phyloP scores from a whole-genome alignment of 2,329 filamentous ascomycete species.

The Talaromyces sp. region DNA sequence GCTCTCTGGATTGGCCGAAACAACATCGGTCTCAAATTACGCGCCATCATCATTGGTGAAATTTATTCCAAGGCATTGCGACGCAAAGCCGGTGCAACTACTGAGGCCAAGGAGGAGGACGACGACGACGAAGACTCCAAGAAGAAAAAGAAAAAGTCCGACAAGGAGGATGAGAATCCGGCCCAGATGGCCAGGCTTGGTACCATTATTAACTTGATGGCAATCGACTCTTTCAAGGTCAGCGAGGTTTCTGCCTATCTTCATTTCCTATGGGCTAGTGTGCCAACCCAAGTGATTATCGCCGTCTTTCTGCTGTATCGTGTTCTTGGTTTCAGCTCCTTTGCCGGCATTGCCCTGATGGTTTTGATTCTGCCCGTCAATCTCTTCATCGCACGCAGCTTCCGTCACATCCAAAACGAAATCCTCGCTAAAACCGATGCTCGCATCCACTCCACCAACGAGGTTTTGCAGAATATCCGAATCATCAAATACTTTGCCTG shows the following conservation, averaged over 20 bases:
- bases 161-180: conserved; percentile 39
- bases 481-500: conserved; percentile 99
- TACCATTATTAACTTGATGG: conserved; percentile 99
- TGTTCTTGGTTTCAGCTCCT: conserved; percentile 86
- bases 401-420: conserved; percentile 78
- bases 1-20: conserved; percentile 91
- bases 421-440: conserved; percentile 94
- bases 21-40: conserved; percentile 87
- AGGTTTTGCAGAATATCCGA: conserved; percentile 92
- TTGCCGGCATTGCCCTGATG: conserved; percentile 91
- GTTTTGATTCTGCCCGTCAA: conserved; percentile 82
- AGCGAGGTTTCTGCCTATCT: conserved; percentile 91
- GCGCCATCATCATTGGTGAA: conserved; percentile 93
- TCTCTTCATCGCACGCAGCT: conserved; percentile 78
- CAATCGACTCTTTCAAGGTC: conserved; percentile 98
- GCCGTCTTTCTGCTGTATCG: conserved; percentile 78
- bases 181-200: conserved; percentile 78
- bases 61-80: conserved; percentile 95
- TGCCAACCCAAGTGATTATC: conserved; percentile 80
- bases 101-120: conserved; percentile 64
- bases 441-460: conserved; percentile 92
- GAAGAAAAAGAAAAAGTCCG: conserved; percentile 20
- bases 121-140: conserved; percentile 45
- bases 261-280: conserved; percentile 90
- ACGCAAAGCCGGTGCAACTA: conserved; percentile 75